Conservation (phyloP, 768 basidiomycete species). For the Chlorophyllum brunneum region DNA sequence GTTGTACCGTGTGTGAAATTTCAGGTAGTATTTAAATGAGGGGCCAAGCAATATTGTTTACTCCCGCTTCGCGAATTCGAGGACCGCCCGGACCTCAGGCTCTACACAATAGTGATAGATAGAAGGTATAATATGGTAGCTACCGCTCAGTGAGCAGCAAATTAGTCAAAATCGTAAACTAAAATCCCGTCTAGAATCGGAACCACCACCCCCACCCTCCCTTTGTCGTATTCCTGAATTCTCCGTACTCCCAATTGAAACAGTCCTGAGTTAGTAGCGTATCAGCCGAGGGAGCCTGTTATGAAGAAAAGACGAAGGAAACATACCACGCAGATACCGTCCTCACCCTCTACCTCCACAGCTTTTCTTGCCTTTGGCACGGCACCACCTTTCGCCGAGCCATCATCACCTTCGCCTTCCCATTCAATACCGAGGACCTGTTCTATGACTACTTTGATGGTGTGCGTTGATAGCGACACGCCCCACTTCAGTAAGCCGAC, state of each 20-base stretch:
- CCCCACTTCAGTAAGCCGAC: constrained; percentile 78
- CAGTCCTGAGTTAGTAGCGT: constrained; percentile 50
- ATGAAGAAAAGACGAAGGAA: background rate
- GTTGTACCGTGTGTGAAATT: too few relatives aligned
- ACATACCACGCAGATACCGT: constrained; percentile 61
- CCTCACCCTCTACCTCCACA: constrained; percentile 41
- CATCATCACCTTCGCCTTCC: constrained; percentile 22
- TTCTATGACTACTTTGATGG: constrained; percentile 69
- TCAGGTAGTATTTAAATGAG: too few relatives aligned
- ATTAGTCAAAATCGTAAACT: too few relatives aligned
- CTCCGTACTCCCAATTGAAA: constrained; percentile 67
- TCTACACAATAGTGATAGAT: too few relatives aligned
- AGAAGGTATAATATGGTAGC: too few relatives aligned
- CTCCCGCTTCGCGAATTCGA: too few relatives aligned
- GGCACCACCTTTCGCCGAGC: constrained; percentile 13
- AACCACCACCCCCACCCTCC: constrained; percentile 6
- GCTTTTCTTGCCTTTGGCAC: constrained; percentile 18
- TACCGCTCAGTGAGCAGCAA: too few relatives aligned
- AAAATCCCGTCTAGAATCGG: too few relatives aligned
- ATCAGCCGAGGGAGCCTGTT: background rate
- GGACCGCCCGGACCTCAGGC: too few relatives aligned
- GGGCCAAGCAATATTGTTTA: too few relatives aligned
- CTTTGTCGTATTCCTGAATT: constrained; percentile 25
- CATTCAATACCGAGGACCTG: constrained; percentile 16
- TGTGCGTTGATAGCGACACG: constrained; percentile 69